phyloP scores from a whole-genome alignment of 495 filamentous ascomycete genomes.

The Neurospora sublineolata region DNA sequence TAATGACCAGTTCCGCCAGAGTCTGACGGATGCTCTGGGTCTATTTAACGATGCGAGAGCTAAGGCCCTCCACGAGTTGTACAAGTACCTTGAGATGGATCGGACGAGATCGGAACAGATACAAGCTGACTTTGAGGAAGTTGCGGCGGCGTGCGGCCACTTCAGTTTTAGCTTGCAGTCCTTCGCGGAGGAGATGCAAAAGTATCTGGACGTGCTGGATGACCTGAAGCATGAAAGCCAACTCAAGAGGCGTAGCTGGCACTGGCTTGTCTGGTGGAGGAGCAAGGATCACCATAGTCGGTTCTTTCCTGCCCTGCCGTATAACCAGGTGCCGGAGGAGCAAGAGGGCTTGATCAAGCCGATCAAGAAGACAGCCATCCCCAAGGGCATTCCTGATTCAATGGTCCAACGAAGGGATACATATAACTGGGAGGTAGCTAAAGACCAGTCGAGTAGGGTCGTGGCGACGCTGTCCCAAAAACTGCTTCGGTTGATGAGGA shows the following conservation, averaged over 20 bases:
- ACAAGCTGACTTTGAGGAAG: slow-evolving; percentile 93
- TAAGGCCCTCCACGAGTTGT: slow-evolving; percentile 64
- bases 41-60: slow-evolving; percentile 65
- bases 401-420: slow-evolving; percentile 32
- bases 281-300: slow-evolving; percentile 11
- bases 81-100: slow-evolving; percentile 60
- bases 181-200: slow-evolving; percentile 80
- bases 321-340: slow-evolving; percentile 43
- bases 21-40: slow-evolving; percentile 64
- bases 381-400: slow-evolving; percentile 35
- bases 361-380: slow-evolving; percentile 34
- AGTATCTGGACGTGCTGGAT: slow-evolving; percentile 71
- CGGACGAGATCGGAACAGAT: slow-evolving; percentile 52
- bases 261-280: slow-evolving; percentile 78
- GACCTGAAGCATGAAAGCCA: slow-evolving; percentile 62
- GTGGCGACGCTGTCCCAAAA: slow-evolving; percentile 27
- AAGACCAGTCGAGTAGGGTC: slow-evolving; percentile 21
- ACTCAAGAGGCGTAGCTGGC: slow-evolving; percentile 58
- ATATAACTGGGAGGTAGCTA: slow-evolving; percentile 29
- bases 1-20: slow-evolving; percentile 66
- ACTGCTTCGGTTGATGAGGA: slow-evolving; percentile 26
- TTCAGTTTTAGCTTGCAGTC: slow-evolving; percentile 82
- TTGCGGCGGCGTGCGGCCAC: slow-evolving; percentile 88
- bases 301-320: slow-evolving; percentile 24
- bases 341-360: slow-evolving; percentile 26